These are phyloP conservation scores for Pilasporangium apinafurcum DNA, from an alignment of 352 stramenopile species.

Conservation along the genomic window DNA sequence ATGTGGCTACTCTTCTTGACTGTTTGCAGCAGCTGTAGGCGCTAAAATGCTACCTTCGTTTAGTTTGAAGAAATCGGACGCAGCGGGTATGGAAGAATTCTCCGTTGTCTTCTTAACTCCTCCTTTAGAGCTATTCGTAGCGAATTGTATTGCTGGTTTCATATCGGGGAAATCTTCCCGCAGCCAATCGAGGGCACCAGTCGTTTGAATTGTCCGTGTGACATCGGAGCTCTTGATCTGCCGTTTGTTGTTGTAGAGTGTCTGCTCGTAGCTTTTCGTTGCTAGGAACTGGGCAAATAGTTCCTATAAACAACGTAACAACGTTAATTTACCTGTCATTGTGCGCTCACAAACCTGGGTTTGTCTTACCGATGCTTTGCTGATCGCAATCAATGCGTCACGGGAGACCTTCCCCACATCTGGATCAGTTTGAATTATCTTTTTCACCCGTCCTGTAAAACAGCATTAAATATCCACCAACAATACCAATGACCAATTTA, in stretches of 20 bases:
- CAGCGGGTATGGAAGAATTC: slow-evolving; percentile 11
- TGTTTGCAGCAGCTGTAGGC: not conserved
- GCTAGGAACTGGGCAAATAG: slow-evolving; percentile 87
- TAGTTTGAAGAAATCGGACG: slow-evolving; percentile 47
- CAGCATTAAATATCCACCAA: slow-evolving; percentile 12
- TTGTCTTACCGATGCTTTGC: slow-evolving; percentile 80
- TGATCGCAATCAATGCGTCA: slow-evolving; percentile 88
- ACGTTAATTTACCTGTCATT: not conserved
- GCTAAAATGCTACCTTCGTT: not conserved
- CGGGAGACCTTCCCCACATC: slow-evolving; percentile 90
- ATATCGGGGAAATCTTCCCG: slow-evolving; percentile 79
- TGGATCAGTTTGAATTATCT: slow-evolving; percentile 92
- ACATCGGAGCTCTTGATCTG: slow-evolving; percentile 78
- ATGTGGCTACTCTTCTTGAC: slow-evolving; percentile 1
- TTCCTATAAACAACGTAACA: slow-evolving; percentile 39
- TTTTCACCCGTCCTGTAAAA: slow-evolving; percentile 79
- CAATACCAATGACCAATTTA: not conserved
- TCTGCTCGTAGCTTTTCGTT: slow-evolving; percentile 85
- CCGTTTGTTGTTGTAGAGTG: slow-evolving; percentile 76
- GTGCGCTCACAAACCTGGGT: not conserved
- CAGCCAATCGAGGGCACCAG: slow-evolving; percentile 72
- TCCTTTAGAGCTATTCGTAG: slow-evolving; percentile 4
- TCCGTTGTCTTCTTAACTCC: slow-evolving; percentile 17
- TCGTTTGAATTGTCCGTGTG: slow-evolving; percentile 72
- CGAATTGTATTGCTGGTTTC: slow-evolving; percentile 10